These are phyloP conservation scores for Myxozyma monticola DNA, from an alignment of 805 yeast species.

Conservation along the genomic window DNA sequence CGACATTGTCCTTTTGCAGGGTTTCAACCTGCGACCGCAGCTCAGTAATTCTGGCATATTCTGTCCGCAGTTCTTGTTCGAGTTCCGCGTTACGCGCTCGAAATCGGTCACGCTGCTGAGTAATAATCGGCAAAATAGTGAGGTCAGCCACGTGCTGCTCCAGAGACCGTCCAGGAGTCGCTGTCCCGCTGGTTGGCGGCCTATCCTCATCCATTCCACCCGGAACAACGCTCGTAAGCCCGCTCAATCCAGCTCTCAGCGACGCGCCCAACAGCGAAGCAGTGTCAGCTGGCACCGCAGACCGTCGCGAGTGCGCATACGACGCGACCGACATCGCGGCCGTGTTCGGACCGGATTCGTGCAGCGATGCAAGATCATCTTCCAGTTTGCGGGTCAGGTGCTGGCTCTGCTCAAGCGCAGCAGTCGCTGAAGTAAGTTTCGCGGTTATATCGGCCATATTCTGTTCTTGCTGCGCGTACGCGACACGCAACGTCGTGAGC, in stretches of 20 bases:
- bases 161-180: slow-evolving; percentile 10
- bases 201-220: slow-evolving; percentile 9
- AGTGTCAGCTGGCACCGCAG: slow-evolving; percentile 20
- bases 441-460: slow-evolving; percentile 46
- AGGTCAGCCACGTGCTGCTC: slow-evolving; percentile 29
- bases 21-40: slow-evolving; percentile 64
- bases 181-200: slow-evolving; percentile 7
- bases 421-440: slow-evolving; percentile 40
- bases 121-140: slow-evolving; percentile 73
- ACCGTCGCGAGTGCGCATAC: slow-evolving; percentile 24
- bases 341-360: slow-evolving; percentile 39
- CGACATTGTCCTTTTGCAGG: slow-evolving; percentile 72
- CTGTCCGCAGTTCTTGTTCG: slow-evolving; percentile 74
- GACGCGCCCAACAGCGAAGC: slow-evolving; percentile 28
- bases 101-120: slow-evolving; percentile 94
- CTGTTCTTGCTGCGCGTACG: slow-evolving; percentile 49
- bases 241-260: slow-evolving; percentile 22
- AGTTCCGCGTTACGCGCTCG: slow-evolving; percentile 78
- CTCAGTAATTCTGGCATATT: slow-evolving; percentile 53
- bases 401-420: slow-evolving; percentile 47
- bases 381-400: slow-evolving; percentile 65
- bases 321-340: slow-evolving; percentile 28
- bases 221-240: slow-evolving; percentile 14
- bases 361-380: slow-evolving; percentile 64
- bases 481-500: slow-evolving; percentile 63